phyloP scores from a whole-genome alignment of 768 basidiomycete genomes.

The Galerina sulciceps region DNA sequence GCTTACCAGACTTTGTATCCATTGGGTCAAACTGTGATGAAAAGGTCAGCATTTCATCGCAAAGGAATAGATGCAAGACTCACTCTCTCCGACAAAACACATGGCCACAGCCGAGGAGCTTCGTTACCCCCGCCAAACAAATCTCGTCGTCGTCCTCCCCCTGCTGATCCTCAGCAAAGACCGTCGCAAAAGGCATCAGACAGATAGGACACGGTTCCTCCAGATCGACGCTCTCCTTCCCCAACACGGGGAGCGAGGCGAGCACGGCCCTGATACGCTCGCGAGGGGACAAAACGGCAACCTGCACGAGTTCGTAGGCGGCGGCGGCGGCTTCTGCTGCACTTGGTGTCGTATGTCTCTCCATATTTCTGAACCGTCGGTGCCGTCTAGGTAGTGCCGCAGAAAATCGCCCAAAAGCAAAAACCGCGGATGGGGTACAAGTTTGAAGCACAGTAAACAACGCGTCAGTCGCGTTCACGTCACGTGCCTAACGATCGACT shows the following conservation, averaged over 20 bases:
- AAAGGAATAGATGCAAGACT: constrained; percentile 9
- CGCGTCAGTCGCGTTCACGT: constrained; percentile 15
- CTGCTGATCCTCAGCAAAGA: constrained; percentile 40
- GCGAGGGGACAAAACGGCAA: constrained; percentile 22
- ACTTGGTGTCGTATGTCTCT: no score
- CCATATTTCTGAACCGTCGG: no score
- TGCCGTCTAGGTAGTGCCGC: no score
- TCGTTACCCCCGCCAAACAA: constrained; percentile 53
- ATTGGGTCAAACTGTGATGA: constrained; percentile 58
- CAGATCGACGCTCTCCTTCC: constrained; percentile 39
- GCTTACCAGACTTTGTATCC: constrained; percentile 61
- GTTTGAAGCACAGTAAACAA: constrained; percentile 3
- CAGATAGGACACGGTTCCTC: constrained; percentile 70
- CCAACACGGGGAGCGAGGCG: constrained; percentile 47
- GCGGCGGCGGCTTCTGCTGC: constrained; percentile 9
- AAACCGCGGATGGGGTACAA: neutral
- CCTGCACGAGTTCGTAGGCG: constrained; percentile 27
- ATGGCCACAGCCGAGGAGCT: constrained; percentile 63
- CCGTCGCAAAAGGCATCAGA: constrained; percentile 49
- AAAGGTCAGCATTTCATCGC: neutral
- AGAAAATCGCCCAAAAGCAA: no score
- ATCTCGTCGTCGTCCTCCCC: constrained; percentile 6
- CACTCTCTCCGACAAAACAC: constrained; percentile 72
- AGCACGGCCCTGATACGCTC: constrained; percentile 43
- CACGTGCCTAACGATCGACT: constrained; percentile 9